Conservation (phyloP, 108 stramenopile species). For the Nitzschia palea region DNA sequence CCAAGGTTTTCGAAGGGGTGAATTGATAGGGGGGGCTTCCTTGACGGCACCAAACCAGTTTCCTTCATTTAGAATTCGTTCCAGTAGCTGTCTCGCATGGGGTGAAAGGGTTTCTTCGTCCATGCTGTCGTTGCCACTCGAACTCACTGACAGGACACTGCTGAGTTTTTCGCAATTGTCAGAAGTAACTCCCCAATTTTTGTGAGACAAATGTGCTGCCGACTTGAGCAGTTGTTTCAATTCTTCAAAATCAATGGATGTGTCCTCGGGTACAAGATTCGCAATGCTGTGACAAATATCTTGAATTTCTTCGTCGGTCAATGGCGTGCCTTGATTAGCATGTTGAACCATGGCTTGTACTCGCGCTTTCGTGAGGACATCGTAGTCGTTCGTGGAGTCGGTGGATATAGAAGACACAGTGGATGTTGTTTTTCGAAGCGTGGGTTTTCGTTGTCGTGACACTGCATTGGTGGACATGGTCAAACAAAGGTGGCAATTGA, state of each 20-base stretch:
- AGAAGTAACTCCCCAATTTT: constrained; percentile 65
- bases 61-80: constrained; percentile 72
- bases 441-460: constrained; percentile 9
- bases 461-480: too few species aligned
- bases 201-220: constrained; percentile 68
- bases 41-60: constrained; percentile 74
- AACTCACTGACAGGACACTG: constrained; percentile 15
- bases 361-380: constrained; percentile 4
- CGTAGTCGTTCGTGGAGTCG: background rate
- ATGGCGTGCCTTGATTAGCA: constrained; percentile 38
- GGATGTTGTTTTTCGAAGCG: constrained; percentile 14
- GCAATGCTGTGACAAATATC: constrained; percentile 33
- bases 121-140: background rate
- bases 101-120: background rate
- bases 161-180: constrained; percentile 43
- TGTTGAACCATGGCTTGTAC: constrained; percentile 30
- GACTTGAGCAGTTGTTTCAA: constrained; percentile 40
- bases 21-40: constrained; percentile 6
- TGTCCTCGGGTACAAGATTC: constrained; percentile 21
- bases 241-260: constrained; percentile 36
- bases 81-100: constrained; percentile 38
- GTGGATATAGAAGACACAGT: constrained; percentile 15
- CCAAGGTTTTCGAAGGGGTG: constrained; percentile 49
- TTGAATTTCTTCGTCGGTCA: constrained; percentile 50
- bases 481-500: too few species aligned